Evolutionary conservation across 495 filamentous ascomycete species (phyloP), one percentile per base, ranked within the genome.

Genomic region (Hyaloscypha variabilis): DNA sequence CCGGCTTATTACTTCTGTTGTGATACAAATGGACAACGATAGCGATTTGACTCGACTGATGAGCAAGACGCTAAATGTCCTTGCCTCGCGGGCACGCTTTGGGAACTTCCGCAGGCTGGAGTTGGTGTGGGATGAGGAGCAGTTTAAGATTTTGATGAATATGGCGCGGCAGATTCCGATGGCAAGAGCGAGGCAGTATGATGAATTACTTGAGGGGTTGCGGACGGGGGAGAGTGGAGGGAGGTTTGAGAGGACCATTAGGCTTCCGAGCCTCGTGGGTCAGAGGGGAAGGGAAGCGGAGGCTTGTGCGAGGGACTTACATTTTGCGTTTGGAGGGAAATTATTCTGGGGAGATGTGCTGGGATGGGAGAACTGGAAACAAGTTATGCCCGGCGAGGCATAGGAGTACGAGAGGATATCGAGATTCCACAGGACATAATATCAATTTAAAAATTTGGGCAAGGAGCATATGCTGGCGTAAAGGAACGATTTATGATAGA

Each of bases 281-380:
- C 25, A 42, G 55, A 28, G 24, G 62, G 55, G 39, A 13, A 56
- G 50, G 24, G 57, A 53, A 21, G 55, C 21, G 14, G 6, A 21
- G 13, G 6, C 21, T 59, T 42, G 30, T 42, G 31, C 57, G 14
- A 23, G 52, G 39, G 65, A 66, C 8, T 34, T 67, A 28, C 68
- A 70, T 58, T 30, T 60, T 49, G 63, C 62, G 0, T 65, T 59
- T 59, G 63, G 65, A 23, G 62, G 66, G 11, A 63, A 31, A 23
- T 30, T 66, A 1, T 68, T 46, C 52, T 53, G 24, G 50, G 62
- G 66, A 34, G 59, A 60, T 25, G 36, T 17, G 24, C 42, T 71
- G 66, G 50, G 25, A 5, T 71, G 62, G 62, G 65, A 65, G 24
- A 56, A 66, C 11, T 50, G 25, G 21, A 36, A 42, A 29, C 4